These are phyloP conservation scores for Citrullus amarus DNA, from an alignment of 306 rosid genomes.

Conservation along the genomic window DNA sequence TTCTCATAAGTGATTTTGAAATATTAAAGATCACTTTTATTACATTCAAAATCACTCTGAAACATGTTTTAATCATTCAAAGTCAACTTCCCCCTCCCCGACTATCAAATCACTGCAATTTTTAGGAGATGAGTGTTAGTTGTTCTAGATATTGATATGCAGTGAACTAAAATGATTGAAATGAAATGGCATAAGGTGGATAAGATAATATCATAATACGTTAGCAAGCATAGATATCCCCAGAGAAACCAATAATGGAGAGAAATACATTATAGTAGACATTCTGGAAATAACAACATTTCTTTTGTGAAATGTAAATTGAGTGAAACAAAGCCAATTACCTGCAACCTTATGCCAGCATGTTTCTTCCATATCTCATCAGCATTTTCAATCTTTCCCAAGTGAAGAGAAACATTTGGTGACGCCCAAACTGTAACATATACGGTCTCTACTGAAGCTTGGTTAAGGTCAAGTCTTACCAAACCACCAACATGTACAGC, in stretches of 20 bases:
- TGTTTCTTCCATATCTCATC: conserved; percentile 81
- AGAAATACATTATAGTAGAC: background rate
- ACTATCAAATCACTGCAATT: background rate
- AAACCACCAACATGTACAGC: conserved; percentile 69
- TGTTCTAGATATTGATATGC: background rate
- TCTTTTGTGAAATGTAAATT: background rate
- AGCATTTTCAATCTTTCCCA: conserved; percentile 87
- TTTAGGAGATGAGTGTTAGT: background rate
- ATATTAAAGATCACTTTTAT: too few species aligned
- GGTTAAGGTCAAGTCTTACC: conserved; percentile 58
- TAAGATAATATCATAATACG: background rate
- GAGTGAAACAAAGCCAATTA: conserved; percentile 16
- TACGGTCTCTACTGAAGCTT: conserved; percentile 68
- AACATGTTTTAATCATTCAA: too few species aligned
- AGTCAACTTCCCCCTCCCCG: too few species aligned
- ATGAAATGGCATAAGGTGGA: background rate
- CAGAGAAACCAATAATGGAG: background rate
- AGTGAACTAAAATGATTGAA: background rate
- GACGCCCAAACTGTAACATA: conserved; percentile 87
- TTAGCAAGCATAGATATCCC: background rate
- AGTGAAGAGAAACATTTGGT: conserved; percentile 67
- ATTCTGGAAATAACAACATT: background rate
- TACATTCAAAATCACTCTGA: too few species aligned
- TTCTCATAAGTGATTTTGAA: too few species aligned
- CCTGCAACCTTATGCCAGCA: conserved; percentile 73